phyloP scores from a whole-genome alignment of 176 grass and related monocot species.

The Aegilops bicornis region DNA sequence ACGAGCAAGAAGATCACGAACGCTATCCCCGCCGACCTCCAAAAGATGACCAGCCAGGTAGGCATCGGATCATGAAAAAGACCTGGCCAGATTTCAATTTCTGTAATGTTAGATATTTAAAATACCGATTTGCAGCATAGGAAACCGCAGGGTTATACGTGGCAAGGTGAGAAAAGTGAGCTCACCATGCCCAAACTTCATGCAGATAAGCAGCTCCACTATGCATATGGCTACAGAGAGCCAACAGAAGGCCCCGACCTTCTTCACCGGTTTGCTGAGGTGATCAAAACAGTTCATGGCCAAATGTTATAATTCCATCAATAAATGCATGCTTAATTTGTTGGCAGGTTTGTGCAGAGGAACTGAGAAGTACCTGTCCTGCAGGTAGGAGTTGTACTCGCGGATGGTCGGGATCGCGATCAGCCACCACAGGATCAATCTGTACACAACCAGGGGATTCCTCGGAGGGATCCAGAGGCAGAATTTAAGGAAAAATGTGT shows the following conservation, averaged over 20 bases:
- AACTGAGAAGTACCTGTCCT: slow-evolving; percentile 65
- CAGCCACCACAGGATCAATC: slow-evolving; percentile 93
- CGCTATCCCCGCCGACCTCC: slow-evolving; percentile 54
- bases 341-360: not conserved
- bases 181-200: slow-evolving; percentile 92
- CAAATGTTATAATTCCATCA: not conserved
- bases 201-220: slow-evolving; percentile 93
- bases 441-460: slow-evolving; percentile 82
- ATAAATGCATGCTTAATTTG: not conserved
- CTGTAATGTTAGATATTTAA: not conserved
- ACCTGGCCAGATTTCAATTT: slow-evolving; percentile 38
- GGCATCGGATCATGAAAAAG: slow-evolving; percentile 89
- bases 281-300: not conserved
- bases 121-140: not conserved
- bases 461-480: slow-evolving; percentile 93
- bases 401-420: slow-evolving; percentile 98
- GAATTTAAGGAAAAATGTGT: slow-evolving; percentile 98
- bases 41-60: slow-evolving; percentile 68
- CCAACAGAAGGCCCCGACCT: slow-evolving; percentile 98
- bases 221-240: slow-evolving; percentile 95
- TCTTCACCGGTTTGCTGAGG: slow-evolving; percentile 87
- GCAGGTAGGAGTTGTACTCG: slow-evolving; percentile 96
- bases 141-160: not conserved
- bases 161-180: not conserved
- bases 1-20: slow-evolving; percentile 71